Evolutionary conservation across 2,329 filamentous ascomycete species (phyloP).

Genomic region (Hypoxylon sp.): DNA sequence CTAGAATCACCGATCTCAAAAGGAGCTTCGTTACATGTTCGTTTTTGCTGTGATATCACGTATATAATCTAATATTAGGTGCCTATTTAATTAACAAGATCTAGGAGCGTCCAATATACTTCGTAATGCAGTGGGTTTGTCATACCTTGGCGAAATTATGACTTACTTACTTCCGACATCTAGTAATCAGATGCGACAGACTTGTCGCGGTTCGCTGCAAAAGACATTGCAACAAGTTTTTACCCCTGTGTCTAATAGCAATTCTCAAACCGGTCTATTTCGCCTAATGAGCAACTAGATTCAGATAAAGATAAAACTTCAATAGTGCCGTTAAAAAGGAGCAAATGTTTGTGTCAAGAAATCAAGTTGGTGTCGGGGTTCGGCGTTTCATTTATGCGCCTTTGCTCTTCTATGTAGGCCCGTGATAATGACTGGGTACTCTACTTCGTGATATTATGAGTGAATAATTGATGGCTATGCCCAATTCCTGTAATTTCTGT

Average conservation of each 20-base stretch:
- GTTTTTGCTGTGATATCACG: too few relatives aligned
- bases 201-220: slow-evolving; percentile 2
- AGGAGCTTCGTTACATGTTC: too few relatives aligned
- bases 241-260: neutral
- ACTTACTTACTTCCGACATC: neutral
- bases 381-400: slow-evolving; percentile 31
- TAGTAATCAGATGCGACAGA: neutral
- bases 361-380: slow-evolving; percentile 5
- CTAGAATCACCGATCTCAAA: too few relatives aligned
- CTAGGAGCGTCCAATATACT: too few relatives aligned
- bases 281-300: neutral
- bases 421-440: neutral
- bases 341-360: neutral
- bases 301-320: neutral
- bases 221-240: neutral
- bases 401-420: slow-evolving; percentile 3
- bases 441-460: slow-evolving; percentile 1
- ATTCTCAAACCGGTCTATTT: neutral
- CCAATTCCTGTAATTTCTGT: too few relatives aligned
- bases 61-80: too few relatives aligned
- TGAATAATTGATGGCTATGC: slow-evolving; percentile 8
- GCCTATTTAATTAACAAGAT: too few relatives aligned
- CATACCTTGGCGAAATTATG: neutral
- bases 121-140: too few relatives aligned
- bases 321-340: too few relatives aligned